Evolutionary conservation across 306 rosid species (phyloP).

Genomic region (Biancaea sappan): DNA sequence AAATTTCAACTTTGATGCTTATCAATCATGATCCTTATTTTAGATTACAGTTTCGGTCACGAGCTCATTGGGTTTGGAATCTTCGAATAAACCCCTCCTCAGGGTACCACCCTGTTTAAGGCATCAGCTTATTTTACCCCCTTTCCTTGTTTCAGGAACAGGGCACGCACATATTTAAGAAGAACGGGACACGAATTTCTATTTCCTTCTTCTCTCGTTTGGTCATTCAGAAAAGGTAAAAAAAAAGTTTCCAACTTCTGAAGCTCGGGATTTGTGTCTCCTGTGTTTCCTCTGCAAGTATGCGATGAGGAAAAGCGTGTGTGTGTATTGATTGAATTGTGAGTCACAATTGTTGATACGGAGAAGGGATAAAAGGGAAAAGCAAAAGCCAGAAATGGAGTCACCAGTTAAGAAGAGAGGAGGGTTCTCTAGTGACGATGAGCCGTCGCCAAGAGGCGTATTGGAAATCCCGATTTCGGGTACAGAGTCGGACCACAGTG

Average conservation of each 20-base stretch:
- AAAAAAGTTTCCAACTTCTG: background rate
- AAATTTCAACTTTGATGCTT: background rate
- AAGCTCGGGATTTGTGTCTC: background rate
- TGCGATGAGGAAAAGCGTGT: background rate
- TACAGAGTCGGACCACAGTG: constrained; percentile 60
- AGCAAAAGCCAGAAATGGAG: constrained; percentile 43
- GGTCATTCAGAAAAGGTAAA: background rate
- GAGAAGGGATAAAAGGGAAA: constrained; percentile 27
- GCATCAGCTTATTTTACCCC: constrained; percentile 38
- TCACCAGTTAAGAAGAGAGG: background rate
- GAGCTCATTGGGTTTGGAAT: background rate
- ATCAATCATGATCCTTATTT: constrained; percentile 14
- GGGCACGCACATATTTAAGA: background rate
- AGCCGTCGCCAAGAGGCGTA: constrained; percentile 75
- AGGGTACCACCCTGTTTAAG: constrained; percentile 43
- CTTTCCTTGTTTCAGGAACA: constrained; percentile 11
- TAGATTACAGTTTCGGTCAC: constrained; percentile 27
- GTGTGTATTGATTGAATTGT: background rate
- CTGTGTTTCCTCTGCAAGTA: constrained; percentile 28
- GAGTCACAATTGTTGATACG: background rate
- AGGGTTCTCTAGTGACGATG: constrained; percentile 38
- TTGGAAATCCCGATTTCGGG: constrained; percentile 59
- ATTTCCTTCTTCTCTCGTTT: background rate
- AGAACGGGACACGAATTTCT: background rate
- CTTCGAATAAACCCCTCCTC: background rate